Evolutionary conservation across 2,329 filamentous ascomycete genomes (phyloP).

Genomic region (Trichoderma sp.): DNA sequence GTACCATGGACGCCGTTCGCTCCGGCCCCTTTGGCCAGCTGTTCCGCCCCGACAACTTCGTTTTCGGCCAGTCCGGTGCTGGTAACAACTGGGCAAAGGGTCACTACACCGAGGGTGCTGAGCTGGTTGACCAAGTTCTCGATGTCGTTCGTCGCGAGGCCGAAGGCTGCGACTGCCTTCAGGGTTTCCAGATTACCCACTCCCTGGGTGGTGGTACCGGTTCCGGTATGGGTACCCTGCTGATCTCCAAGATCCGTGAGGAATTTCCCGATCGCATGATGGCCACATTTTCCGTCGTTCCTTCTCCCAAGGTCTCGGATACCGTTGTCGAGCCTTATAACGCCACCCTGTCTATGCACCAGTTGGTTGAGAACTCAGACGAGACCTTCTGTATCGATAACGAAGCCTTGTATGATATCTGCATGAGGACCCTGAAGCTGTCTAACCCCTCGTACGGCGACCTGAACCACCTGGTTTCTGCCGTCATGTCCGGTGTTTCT

Average conservation of each 20-base stretch:
- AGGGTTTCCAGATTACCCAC: slow-evolving; percentile 99
- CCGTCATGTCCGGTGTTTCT: slow-evolving; percentile 99
- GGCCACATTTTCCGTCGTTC: slow-evolving; percentile 98
- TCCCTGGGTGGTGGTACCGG: slow-evolving; percentile 99
- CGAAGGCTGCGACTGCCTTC: slow-evolving; percentile 97
- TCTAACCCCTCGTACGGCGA: slow-evolving; percentile 98
- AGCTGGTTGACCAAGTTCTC: slow-evolving; percentile 95
- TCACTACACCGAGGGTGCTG: slow-evolving; percentile 99
- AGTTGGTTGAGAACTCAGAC: slow-evolving; percentile 99
- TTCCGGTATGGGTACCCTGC: slow-evolving; percentile 98
- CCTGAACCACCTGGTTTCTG: slow-evolving; percentile 98
- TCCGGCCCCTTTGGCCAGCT: slow-evolving; percentile 97
- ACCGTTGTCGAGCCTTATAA: slow-evolving; percentile 99
- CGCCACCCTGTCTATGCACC: slow-evolving; percentile 96
- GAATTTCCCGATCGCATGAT: slow-evolving; percentile 99
- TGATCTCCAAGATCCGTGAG: slow-evolving; percentile 99
- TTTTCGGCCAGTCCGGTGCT: slow-evolving; percentile 98
- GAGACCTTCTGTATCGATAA: slow-evolving; percentile 99
- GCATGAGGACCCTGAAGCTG: slow-evolving; percentile 99
- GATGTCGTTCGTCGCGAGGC: slow-evolving; percentile 98
- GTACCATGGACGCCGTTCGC: slow-evolving; percentile 99
- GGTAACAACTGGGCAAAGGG: slow-evolving; percentile 99
- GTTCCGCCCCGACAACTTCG: slow-evolving; percentile 99
- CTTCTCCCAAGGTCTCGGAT: slow-evolving; percentile 98
- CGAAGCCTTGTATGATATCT: slow-evolving; percentile 99